Evolutionary conservation across 371 early-diverging fungal species (phyloP).

Genomic region (Dipsacomyces acuminosporus): DNA sequence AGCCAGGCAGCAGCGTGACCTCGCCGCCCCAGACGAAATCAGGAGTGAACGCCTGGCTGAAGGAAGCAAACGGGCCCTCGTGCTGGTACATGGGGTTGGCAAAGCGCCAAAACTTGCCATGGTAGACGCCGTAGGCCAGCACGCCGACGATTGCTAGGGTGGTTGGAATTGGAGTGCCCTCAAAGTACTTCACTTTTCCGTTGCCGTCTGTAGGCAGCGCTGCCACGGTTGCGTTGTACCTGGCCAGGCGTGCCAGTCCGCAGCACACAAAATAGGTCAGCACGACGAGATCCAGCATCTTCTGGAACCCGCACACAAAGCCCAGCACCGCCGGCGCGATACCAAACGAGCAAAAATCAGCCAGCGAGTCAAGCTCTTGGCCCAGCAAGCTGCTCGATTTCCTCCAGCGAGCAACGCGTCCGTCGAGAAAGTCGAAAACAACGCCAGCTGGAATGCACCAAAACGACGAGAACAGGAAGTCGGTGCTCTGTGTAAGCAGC

Average conservation of each 20-base stretch:
- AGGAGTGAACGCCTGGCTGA: slow-evolving; percentile 50
- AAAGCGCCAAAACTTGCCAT: slow-evolving; percentile 52
- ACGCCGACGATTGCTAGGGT: slow-evolving; percentile 63
- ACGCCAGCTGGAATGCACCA: slow-evolving; percentile 72
- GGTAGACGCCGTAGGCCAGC: slow-evolving; percentile 61
- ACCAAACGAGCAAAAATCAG: slow-evolving; percentile 85
- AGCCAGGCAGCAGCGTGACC: slow-evolving; percentile 48
- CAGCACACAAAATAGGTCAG: slow-evolving; percentile 84
- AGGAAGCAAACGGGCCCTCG: slow-evolving; percentile 48
- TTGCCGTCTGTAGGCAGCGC: slow-evolving; percentile 65
- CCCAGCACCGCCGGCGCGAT: slow-evolving; percentile 83
- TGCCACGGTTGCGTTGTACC: slow-evolving; percentile 86
- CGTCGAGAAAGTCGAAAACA: slow-evolving; percentile 80
- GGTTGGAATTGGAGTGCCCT: slow-evolving; percentile 90
- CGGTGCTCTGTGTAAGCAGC: slow-evolving; percentile 59
- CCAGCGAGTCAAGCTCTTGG: slow-evolving; percentile 57
- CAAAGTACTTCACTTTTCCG: slow-evolving; percentile 79
- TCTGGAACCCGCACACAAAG: slow-evolving; percentile 82
- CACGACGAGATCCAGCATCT: slow-evolving; percentile 67
- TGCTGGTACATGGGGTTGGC: slow-evolving; percentile 51
- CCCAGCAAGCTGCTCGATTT: slow-evolving; percentile 67
- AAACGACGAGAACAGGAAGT: slow-evolving; percentile 65
- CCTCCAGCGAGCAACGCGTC: slow-evolving; percentile 85
- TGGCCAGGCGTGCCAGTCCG: slow-evolving; percentile 82
- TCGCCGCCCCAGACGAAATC: slow-evolving; percentile 48